Percentiles rank a stretch among this genome's conserved stretches.
Evolutionary conservation across 257 asterid genomes (phyloP).

Genomic region (Solanum chmielewskii): DNA sequence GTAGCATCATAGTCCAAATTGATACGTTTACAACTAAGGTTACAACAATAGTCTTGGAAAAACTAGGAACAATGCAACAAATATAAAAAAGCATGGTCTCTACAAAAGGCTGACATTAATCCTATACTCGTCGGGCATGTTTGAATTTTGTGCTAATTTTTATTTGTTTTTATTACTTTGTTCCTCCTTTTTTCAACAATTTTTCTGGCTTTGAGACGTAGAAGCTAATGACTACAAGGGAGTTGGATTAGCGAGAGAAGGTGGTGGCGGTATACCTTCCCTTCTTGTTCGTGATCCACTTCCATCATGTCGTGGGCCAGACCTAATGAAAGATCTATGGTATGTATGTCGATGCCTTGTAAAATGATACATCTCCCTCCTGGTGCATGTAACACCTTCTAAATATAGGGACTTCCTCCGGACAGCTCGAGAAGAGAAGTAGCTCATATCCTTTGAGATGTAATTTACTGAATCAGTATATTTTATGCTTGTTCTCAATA

Average conservation of each 20-base stretch:
- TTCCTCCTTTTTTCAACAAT: rapidly evolving
- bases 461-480: not conserved
- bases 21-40: constrained; percentile 45
- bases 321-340: too few relatives aligned
- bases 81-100: constrained; percentile 42
- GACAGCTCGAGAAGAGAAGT: too few relatives aligned
- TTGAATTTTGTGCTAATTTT: too few relatives aligned
- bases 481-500: not conserved
- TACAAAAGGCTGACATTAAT: not conserved
- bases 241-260: too few relatives aligned
- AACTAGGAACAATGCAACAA: constrained; percentile 57
- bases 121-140: too few relatives aligned
- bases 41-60: constrained; percentile 76
- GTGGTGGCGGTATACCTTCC: not conserved
- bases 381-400: too few relatives aligned
- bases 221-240: too few relatives aligned
- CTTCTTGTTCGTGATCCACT: constrained; percentile 13
- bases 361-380: not conserved
- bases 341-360: too few relatives aligned
- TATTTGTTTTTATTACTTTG: too few relatives aligned
- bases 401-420: too few relatives aligned
- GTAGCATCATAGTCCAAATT: constrained; percentile 15
- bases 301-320: not conserved
- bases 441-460: constrained; percentile 28
- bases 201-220: too few relatives aligned